Evolutionary conservation across 1,284 basidiomycete genomes (phyloP), one percentile per base, ranked within the genome.

Genomic region (Ustilago cynodontis): DNA sequence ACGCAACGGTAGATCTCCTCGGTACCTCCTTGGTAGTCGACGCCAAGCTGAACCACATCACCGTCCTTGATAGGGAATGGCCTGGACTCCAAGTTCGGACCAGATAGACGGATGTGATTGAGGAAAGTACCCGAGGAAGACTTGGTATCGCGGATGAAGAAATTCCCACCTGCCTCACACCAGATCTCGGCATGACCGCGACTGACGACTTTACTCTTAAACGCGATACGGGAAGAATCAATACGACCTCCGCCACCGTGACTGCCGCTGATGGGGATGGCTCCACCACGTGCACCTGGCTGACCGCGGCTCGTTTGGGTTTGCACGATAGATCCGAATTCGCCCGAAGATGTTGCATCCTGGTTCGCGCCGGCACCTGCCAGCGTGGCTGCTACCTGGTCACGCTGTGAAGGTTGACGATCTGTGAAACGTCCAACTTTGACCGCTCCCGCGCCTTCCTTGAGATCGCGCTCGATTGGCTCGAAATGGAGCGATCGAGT

Each of bases 1-100:
- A 99, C 94, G 77, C 93, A 95, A 87, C 98, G 93, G 87, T 97
- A 99, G 71, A 98, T 94, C 87, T 98, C 95, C 87, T 99, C 95
- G 5, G 93, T 91, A 0, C 96, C 97, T 29, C 96, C 96, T 86
- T 98, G 96, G 87, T 98, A 99, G 86, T 99, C 97, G 33, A 99
- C 95, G 1, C 96, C 96, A 1, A 98, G 90, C 87, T 99, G 96
- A 8, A 99, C 88, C 18, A 98, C 90, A 87, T 99, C 96, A 0
- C 96, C 96, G 76, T 98, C 96, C 86, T 93, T 93, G 82, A 99
- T 89, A 73, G 91, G 90, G 75, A 90, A 92, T 0, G 94, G 90
- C 43, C 91, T 88, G 35, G 78, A 81, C 59, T 96, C 94, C 14
- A 91, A 89, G 61, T 93, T 93, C 13, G 96, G 94, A 0, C 91